Conservation (phyloP, 2,329 filamentous ascomycete species). For the Exserohilum turcica region DNA sequence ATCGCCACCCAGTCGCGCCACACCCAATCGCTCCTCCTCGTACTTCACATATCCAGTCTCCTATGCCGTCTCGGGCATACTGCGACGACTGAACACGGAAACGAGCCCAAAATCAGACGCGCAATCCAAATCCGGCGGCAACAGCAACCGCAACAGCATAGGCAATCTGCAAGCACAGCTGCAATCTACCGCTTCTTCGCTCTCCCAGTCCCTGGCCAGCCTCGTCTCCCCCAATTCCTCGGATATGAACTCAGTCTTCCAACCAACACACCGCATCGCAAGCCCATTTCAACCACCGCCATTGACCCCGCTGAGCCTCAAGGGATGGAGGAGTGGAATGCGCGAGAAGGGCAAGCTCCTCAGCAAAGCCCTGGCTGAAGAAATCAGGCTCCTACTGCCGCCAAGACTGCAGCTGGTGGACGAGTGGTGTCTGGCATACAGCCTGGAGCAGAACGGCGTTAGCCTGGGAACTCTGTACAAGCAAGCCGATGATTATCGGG, state of each 20-base stretch:
- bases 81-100: slow-evolving; percentile 55
- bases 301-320: slow-evolving; percentile 76
- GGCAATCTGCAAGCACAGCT: slow-evolving; percentile 27
- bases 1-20: slow-evolving; percentile 11
- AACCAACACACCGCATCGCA: slow-evolving; percentile 64
- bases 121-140: slow-evolving; percentile 16
- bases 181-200: slow-evolving; percentile 27
- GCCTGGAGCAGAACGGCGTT: slow-evolving; percentile 88
- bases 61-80: slow-evolving; percentile 55
- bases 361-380: slow-evolving; percentile 77
- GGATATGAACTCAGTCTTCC: slow-evolving; percentile 65
- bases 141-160: slow-evolving; percentile 12
- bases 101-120: slow-evolving; percentile 25
- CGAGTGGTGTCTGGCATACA: slow-evolving; percentile 85
- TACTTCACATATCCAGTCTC: slow-evolving; percentile 58
- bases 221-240: slow-evolving; percentile 38
- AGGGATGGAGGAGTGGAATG: slow-evolving; percentile 68
- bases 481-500: slow-evolving; percentile 70
- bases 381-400: slow-evolving; percentile 87
- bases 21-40: slow-evolving; percentile 40
- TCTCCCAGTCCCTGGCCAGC: slow-evolving; percentile 43
- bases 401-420: slow-evolving; percentile 85
- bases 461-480: slow-evolving; percentile 86
- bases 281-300: slow-evolving; percentile 88
- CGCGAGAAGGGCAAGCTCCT: slow-evolving; percentile 68